Conservation (phyloP, 805 yeast species). For the Isabelozyma pseudorhagii region DNA sequence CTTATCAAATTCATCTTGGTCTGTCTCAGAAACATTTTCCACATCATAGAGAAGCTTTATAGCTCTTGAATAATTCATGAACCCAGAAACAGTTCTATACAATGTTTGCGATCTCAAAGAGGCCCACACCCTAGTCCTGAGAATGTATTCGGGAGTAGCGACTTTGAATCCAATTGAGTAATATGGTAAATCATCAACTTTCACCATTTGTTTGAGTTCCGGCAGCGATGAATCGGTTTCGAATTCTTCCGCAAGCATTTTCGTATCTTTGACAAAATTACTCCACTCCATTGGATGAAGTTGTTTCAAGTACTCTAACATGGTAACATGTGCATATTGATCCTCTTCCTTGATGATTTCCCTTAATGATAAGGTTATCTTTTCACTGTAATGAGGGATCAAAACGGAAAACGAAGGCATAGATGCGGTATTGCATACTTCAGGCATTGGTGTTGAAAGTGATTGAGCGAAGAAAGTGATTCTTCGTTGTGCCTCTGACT, state of each 20-base stretch:
- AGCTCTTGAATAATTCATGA: slow-evolving; percentile 97
- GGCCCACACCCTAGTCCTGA: slow-evolving; percentile 98
- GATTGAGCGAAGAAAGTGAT: slow-evolving; percentile 90
- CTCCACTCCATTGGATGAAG: slow-evolving; percentile 97
- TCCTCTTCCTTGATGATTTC: slow-evolving; percentile 97
- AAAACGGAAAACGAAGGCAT: slow-evolving; percentile 87
- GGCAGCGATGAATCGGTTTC: slow-evolving; percentile 37
- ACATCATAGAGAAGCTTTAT: slow-evolving; percentile 85
- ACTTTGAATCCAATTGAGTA: slow-evolving; percentile 96
- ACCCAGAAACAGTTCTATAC: slow-evolving; percentile 96
- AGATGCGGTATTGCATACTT: slow-evolving; percentile 57
- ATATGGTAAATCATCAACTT: slow-evolving; percentile 89
- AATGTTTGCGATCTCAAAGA: slow-evolving; percentile 94
- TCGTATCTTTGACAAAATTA: slow-evolving; percentile 94
- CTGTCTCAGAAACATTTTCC: slow-evolving; percentile 64
- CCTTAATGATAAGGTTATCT: slow-evolving; percentile 86
- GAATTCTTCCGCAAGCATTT: slow-evolving; percentile 91
- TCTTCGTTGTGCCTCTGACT: slow-evolving; percentile 78
- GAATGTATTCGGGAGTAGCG: slow-evolving; percentile 94
- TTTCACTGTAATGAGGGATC: slow-evolving; percentile 95
- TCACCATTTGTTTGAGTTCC: slow-evolving; percentile 21
- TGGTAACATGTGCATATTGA: slow-evolving; percentile 90
- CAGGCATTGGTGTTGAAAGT: slow-evolving; percentile 79
- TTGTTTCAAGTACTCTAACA: slow-evolving; percentile 91
- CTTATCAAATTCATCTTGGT: slow-evolving; percentile 29